A percentile compares a stretch with the other conserved stretches of the same genome.
Conservation (phyloP, 345 rosid species). For the Microcos paniculata region DNA sequence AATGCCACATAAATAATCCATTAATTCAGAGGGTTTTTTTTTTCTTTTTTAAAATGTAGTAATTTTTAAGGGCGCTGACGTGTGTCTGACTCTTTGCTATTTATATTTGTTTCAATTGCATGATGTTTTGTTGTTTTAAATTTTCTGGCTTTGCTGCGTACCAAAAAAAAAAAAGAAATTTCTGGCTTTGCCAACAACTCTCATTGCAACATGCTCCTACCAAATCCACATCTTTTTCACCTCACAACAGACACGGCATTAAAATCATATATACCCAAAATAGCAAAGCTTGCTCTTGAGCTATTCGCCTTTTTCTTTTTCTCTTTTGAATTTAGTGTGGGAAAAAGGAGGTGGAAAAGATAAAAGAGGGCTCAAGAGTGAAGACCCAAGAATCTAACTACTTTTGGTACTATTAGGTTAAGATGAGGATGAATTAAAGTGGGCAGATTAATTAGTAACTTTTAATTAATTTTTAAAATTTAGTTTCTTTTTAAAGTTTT, state of each 20-base stretch:
- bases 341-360: not conserved
- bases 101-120: not conserved
- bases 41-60: not conserved
- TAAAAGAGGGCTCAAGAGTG: not conserved
- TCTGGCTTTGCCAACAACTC: not conserved
- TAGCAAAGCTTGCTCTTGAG: not conserved
- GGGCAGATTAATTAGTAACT: not conserved
- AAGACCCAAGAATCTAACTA: not conserved
- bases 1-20: not conserved
- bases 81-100: not conserved
- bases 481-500: not conserved
- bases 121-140: not conserved
- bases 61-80: not conserved
- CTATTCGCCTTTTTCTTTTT: not conserved
- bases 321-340: not conserved
- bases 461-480: not conserved
- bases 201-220: conserved; percentile 6
- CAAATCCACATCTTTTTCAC: not conserved
- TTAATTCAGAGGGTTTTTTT: not conserved
- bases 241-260: not conserved
- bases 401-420: not conserved
- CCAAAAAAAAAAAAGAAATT: no score
- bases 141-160: not conserved
- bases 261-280: not conserved
- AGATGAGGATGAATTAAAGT: not conserved